phyloP scores from a whole-genome alignment of 2,329 filamentous ascomycete genomes.

The Davidsoniella eucalypti region DNA sequence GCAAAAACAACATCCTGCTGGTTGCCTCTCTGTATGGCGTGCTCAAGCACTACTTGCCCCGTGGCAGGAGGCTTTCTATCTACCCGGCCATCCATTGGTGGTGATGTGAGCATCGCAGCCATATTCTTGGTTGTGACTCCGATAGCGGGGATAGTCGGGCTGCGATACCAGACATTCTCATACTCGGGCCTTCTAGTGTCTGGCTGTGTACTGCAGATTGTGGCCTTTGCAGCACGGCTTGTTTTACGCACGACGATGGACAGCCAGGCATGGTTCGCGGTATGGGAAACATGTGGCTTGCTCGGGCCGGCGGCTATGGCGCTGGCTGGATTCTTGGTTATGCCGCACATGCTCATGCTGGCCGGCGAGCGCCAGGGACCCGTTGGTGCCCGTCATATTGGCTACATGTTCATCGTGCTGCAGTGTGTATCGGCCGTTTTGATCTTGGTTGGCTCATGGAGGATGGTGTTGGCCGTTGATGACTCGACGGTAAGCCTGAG shows the following conservation, averaged over 20 bases:
- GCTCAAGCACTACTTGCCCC: too few species aligned
- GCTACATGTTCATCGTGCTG: constrained; percentile 21
- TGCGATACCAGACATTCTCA: constrained; percentile 23
- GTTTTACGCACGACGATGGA: constrained; percentile 23
- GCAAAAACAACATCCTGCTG: too few species aligned
- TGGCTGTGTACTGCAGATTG: constrained; percentile 27
- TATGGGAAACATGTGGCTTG: constrained; percentile 31
- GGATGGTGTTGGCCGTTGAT: constrained; percentile 22
- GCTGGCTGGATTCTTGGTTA: constrained; percentile 26
- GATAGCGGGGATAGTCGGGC: constrained; percentile 22
- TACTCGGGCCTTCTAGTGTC: constrained; percentile 26
- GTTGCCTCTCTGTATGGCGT: too few species aligned
- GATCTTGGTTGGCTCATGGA: constrained; percentile 25
- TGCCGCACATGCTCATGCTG: constrained; percentile 30
- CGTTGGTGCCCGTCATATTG: constrained; percentile 21
- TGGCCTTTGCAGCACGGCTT: constrained; percentile 31
- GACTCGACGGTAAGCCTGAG: constrained; percentile 21
- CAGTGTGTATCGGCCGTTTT: constrained; percentile 22
- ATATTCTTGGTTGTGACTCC: constrained; percentile 26
- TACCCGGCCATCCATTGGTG: constrained; percentile 17
- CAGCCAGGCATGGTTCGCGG: constrained; percentile 23
- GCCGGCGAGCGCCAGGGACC: constrained; percentile 28
- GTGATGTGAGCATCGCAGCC: constrained; percentile 25
- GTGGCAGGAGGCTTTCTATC: too few species aligned
- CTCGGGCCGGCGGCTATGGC: constrained; percentile 31